These are phyloP conservation scores for Penicillium oxalicum DNA, from an alignment of 2,329 filamentous ascomycete genomes.

Conservation along the genomic window DNA sequence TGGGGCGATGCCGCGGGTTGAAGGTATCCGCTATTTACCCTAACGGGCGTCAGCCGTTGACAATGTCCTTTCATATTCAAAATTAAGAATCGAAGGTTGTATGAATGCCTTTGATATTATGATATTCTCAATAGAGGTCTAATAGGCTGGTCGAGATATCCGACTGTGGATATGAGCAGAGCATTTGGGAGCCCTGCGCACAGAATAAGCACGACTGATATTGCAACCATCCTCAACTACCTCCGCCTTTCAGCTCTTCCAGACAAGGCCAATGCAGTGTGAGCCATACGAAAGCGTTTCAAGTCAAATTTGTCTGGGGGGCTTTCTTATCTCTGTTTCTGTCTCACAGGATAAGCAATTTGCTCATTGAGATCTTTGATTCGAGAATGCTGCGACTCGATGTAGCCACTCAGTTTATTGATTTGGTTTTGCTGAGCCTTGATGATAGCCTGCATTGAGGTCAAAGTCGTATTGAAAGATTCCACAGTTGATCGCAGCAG, in stretches of 20 bases:
- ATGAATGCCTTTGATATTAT: no score
- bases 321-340: no score
- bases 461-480: background rate
- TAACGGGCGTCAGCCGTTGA: background rate
- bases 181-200: no score
- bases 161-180: no score
- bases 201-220: no score
- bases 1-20: background rate
- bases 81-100: background rate
- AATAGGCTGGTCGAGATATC: no score
- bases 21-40: background rate
- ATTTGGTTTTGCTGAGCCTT: background rate
- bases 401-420: background rate
- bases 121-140: no score
- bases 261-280: no score
- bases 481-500: constrained; percentile 1
- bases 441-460: constrained; percentile 1
- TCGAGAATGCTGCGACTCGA: background rate
- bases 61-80: background rate
- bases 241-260: no score
- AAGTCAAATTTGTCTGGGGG: no score
- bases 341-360: background rate
- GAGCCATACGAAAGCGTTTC: no score
- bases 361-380: background rate
- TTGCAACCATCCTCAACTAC: no score